Evolutionary conservation across 441 rosid species (phyloP).

Genomic region (Arabidopsis lyrata): DNA sequence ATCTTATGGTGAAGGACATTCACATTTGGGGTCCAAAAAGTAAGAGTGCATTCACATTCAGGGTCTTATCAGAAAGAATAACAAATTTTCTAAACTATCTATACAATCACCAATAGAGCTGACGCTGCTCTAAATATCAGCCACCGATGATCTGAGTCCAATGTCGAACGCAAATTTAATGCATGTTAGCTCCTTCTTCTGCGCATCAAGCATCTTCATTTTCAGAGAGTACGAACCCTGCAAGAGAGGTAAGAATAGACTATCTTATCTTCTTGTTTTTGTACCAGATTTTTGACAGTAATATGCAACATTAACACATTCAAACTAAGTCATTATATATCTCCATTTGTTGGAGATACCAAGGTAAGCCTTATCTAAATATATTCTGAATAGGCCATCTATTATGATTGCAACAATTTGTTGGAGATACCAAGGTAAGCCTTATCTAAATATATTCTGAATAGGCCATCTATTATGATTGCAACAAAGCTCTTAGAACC

Average conservation of each 20-base stretch:
- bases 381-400: not conserved
- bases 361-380: not conserved
- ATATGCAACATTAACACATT: not conserved
- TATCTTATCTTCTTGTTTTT: conserved; percentile 1
- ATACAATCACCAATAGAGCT: not conserved
- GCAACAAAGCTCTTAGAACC: not conserved
- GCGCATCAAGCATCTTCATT: conserved; percentile 78
- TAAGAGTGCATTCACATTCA: not conserved
- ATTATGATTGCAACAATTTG: not conserved
- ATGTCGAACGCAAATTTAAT: conserved; percentile 70
- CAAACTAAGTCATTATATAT: conserved; percentile 11
- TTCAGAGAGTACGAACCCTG: conserved; percentile 86
- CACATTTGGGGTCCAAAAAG: not conserved
- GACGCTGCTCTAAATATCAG: conserved; percentile 51
- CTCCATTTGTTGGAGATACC: not conserved
- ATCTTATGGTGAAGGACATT: conserved; percentile 5
- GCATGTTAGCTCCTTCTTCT: conserved; percentile 69
- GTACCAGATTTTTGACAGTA: not conserved
- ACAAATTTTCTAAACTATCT: conserved; percentile 12
- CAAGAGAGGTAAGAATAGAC: conserved; percentile 20
- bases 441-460: not conserved
- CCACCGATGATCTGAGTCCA: conserved; percentile 61
- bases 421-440: too few relatives aligned
- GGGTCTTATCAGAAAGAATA: conserved; percentile 11
- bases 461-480: not conserved